A percentile compares a stretch with the other conserved stretches of the same genome.
phyloP scores from a whole-genome alignment of 192 early-diverging fungal species.

The Gryganskiella cystojenkinii region DNA sequence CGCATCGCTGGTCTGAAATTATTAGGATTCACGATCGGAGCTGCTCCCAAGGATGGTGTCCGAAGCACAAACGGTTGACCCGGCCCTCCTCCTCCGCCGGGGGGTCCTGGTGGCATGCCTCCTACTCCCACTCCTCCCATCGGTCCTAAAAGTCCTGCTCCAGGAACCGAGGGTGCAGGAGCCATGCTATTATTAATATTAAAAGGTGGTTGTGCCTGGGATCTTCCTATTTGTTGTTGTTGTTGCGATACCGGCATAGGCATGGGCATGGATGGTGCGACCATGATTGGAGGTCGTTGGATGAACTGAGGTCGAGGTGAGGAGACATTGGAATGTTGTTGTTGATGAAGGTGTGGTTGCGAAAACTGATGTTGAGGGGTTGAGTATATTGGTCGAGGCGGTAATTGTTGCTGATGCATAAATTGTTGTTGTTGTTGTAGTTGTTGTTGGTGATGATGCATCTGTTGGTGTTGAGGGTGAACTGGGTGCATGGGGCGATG shows the following conservation, averaged over 20 bases:
- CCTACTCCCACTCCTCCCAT: no score
- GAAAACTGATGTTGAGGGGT: slow-evolving; percentile 24
- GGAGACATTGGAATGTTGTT: slow-evolving; percentile 10
- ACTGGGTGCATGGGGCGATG: slow-evolving; percentile 13
- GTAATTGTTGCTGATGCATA: slow-evolving; percentile 12
- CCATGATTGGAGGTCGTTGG: slow-evolving; percentile 22
- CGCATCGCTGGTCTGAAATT: slow-evolving; percentile 24
- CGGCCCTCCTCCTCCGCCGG: neutral
- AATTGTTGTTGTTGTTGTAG: slow-evolving; percentile 17
- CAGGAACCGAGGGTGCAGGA: neutral
- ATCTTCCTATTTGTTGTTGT: slow-evolving; percentile 6
- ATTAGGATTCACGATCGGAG: slow-evolving; percentile 19
- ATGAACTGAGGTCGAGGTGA: slow-evolving; percentile 41
- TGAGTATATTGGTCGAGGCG: slow-evolving; percentile 27
- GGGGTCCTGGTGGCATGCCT: neutral
- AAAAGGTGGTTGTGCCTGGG: slow-evolving; percentile 14
- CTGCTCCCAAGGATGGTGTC: slow-evolving; percentile 39
- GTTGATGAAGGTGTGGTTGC: slow-evolving; percentile 32
- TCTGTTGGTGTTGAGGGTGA: slow-evolving; percentile 3
- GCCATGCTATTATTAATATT: slow-evolving; percentile 21
- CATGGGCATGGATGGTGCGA: slow-evolving; percentile 27
- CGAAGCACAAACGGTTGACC: slow-evolving; percentile 17
- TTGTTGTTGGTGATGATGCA: slow-evolving; percentile 24
- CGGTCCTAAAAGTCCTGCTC: neutral
- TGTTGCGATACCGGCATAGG: slow-evolving; percentile 18